Evolutionary conservation across 306 rosid species (phyloP).

Genomic region (Prunus mongolica): DNA sequence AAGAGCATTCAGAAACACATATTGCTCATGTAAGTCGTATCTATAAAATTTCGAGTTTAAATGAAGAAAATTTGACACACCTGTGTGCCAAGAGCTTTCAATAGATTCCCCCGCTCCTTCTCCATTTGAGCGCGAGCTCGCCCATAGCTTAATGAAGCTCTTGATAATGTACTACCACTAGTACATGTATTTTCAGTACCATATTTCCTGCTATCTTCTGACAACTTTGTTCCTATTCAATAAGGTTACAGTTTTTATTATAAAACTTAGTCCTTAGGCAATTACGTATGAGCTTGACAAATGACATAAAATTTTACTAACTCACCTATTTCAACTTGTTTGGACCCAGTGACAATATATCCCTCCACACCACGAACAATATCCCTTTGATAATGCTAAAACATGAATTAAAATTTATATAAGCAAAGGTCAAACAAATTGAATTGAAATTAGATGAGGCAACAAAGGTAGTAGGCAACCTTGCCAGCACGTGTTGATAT

Average conservation of each 20-base stretch:
- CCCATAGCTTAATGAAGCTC: slow-evolving; percentile 75
- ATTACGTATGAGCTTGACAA: background rate
- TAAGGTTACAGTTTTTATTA: slow-evolving; percentile 16
- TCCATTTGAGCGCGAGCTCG: slow-evolving; percentile 95
- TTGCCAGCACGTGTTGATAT: slow-evolving; percentile 96
- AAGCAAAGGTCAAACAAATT: slow-evolving; percentile 3
- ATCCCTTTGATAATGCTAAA: slow-evolving; percentile 96
- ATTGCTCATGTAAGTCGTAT: slow-evolving; percentile 3
- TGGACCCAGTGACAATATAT: slow-evolving; percentile 90
- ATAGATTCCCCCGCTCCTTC: slow-evolving; percentile 81
- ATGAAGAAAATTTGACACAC: slow-evolving; percentile 30
- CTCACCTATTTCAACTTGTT: slow-evolving; percentile 93
- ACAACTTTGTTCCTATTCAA: slow-evolving; percentile 82
- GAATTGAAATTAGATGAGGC: slow-evolving; percentile 8
- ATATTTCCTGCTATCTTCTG: slow-evolving; percentile 95
- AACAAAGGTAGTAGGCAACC: slow-evolving; percentile 49
- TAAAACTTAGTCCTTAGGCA: background rate
- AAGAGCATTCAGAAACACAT: background rate
- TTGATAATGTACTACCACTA: slow-evolving; percentile 75
- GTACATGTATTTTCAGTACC: slow-evolving; percentile 96
- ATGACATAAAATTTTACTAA: slow-evolving; percentile 13
- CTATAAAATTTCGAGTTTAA: background rate
- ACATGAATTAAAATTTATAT: slow-evolving; percentile 14
- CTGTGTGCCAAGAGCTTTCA: slow-evolving; percentile 97
- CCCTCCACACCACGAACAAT: slow-evolving; percentile 98